These are phyloP conservation scores for Royoungia palumana DNA, from an alignment of 768 basidiomycete species.

Conservation along the genomic window DNA sequence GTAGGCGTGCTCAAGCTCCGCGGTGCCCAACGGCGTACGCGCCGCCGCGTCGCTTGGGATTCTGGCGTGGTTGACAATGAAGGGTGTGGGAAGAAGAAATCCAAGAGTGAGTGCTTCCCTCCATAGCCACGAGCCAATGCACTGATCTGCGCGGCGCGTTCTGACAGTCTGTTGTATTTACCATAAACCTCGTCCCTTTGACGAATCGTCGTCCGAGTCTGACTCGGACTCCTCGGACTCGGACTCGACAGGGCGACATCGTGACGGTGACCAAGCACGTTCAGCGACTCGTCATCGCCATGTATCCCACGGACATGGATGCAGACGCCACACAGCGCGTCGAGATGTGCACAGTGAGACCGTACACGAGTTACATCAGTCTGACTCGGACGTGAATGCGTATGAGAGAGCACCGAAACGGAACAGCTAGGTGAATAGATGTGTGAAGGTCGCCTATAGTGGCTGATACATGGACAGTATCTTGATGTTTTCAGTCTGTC, in stretches of 20 bases:
- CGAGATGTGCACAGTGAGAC: constrained; percentile 8
- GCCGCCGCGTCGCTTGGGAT: constrained; percentile 73
- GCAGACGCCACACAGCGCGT: not conserved
- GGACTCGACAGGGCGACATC: constrained; percentile 1
- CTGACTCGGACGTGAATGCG: constrained; percentile 40
- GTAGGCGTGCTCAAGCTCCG: constrained; percentile 60
- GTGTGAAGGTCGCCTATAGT: not conserved
- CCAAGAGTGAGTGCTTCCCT: constrained; percentile 68
- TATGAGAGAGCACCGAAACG: constrained; percentile 44
- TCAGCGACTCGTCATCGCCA: constrained; percentile 5
- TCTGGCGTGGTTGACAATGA: constrained; percentile 92
- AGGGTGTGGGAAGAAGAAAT: constrained; percentile 82
- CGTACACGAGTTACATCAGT: constrained; percentile 19
- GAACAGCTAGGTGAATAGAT: constrained; percentile 11
- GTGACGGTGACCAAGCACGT: constrained; percentile 11
- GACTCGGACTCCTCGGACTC: constrained; percentile 46
- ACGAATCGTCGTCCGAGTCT: constrained; percentile 74
- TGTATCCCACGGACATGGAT: constrained; percentile 1
- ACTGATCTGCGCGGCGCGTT: not conserved
- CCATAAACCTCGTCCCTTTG: constrained; percentile 74
- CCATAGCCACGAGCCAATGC: not conserved
- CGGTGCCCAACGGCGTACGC: constrained; percentile 44
- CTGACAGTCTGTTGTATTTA: constrained; percentile 94
- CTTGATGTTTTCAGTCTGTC: too few relatives aligned
- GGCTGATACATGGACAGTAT: too few relatives aligned